Evolutionary conservation across 257 asterid species (phyloP), one percentile per base, ranked within the genome.

Genomic region (Penstemon eatonii): DNA sequence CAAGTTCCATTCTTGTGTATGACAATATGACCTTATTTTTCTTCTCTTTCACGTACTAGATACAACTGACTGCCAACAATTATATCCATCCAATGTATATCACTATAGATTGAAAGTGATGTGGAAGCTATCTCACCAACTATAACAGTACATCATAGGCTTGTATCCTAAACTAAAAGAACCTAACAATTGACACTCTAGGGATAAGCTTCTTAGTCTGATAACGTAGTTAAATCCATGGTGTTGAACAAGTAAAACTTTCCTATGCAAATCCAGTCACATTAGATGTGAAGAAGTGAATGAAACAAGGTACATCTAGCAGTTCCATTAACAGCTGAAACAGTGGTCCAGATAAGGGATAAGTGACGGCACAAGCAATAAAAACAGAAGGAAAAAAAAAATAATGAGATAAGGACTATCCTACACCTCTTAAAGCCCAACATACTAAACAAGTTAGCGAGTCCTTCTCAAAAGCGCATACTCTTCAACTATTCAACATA

Each of bases 241-340:
- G 65, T 56, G 65, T 68, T 9, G 33, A 56, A 56, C 43, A 73
- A 47, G 40, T 19, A 7, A 36, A 46, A 39, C 38, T 12, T 65
- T 45, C 53, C 52, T 45, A 49, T 5, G 54, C 52, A 18, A 18
- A 5, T 3, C 6, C 18, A 65, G 9, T 6, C 47, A 9, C 54
- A 11, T 66, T 6, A 38, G 60, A 66, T 15, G 54, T 40, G 53
- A 9, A 66, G 49, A 36, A 15, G 71, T 66, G 43, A 3, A 4
- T 6, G 36, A 65, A 65, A 65, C 3, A 1, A 25, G 33, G 33
- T 33, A 33, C 9, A 41, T 49, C 67, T n/a, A 68, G 53, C 61
- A 60, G 36, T 38, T 61, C 40, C 62, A 70, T 40, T 15, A 70
- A 52, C 25, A 70, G 57, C 55, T 52, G 56, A 18, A 6, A 43